A percentile compares a stretch with the other conserved stretches of the same genome.
These are phyloP conservation scores for Candida montana DNA, from an alignment of 805 yeast genomes.

Conservation along the genomic window DNA sequence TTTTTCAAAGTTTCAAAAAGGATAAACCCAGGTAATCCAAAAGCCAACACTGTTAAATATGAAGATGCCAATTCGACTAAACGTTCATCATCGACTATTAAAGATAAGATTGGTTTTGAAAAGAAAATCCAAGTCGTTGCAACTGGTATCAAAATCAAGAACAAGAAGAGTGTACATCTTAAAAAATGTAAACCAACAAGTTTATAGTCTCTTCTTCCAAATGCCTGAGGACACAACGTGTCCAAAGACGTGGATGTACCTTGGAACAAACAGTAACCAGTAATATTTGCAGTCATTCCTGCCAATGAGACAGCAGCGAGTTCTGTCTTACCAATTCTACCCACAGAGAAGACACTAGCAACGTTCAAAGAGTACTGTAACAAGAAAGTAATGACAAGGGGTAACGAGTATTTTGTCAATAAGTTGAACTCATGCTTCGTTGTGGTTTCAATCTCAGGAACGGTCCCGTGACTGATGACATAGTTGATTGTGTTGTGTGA, in stretches of 20 bases:
- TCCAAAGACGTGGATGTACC: slow-evolving; percentile 78
- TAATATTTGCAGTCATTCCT: slow-evolving; percentile 72
- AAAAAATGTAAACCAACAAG: slow-evolving; percentile 65
- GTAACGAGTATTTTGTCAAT: slow-evolving; percentile 44
- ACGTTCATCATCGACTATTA: slow-evolving; percentile 38
- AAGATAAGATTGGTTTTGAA: slow-evolving; percentile 43
- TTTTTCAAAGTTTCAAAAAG: slow-evolving; percentile 66
- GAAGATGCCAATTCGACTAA: slow-evolving; percentile 49
- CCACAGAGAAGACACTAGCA: slow-evolving; percentile 74
- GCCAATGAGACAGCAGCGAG: slow-evolving; percentile 73
- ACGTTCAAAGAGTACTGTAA: slow-evolving; percentile 69
- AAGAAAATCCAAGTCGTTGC: slow-evolving; percentile 55
- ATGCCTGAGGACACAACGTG: slow-evolving; percentile 75
- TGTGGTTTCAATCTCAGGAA: slow-evolving; percentile 21
- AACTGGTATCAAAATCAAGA: slow-evolving; percentile 49
- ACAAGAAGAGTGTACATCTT: slow-evolving; percentile 59
- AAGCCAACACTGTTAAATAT: slow-evolving; percentile 49
- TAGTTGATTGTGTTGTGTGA: slow-evolving; percentile 24
- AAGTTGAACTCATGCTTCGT: slow-evolving; percentile 40
- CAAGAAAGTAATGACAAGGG: slow-evolving; percentile 60
- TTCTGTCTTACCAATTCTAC: slow-evolving; percentile 64
- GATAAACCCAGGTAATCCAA: slow-evolving; percentile 73
- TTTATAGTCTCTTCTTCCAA: slow-evolving; percentile 59
- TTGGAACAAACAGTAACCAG: slow-evolving; percentile 69
- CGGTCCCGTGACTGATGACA: slow-evolving; percentile 20